These are phyloP conservation scores for Macroventuria anomochaeta DNA, from an alignment of 2,329 filamentous ascomycete genomes.

Conservation along the genomic window DNA sequence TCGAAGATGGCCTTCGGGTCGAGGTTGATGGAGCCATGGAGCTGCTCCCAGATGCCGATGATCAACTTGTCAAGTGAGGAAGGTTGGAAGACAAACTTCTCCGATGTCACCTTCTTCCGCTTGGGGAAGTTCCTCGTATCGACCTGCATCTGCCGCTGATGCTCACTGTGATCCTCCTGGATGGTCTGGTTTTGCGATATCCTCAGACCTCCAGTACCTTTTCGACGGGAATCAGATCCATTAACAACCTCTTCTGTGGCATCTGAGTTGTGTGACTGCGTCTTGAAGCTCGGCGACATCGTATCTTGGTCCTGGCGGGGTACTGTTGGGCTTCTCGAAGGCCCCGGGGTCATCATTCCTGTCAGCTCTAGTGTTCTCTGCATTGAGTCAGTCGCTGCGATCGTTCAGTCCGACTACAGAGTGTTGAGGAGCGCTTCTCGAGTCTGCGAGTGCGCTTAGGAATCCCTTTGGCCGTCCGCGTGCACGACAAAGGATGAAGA, in stretches of 20 bases:
- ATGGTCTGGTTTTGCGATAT: constrained; percentile 35
- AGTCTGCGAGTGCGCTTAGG: too few species aligned
- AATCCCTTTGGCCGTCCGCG: neutral
- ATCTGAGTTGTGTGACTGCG: constrained; percentile 14
- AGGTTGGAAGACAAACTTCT: constrained; percentile 54
- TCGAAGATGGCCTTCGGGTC: constrained; percentile 49
- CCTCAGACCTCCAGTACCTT: constrained; percentile 38
- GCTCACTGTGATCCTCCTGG: constrained; percentile 39
- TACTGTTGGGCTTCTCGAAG: constrained; percentile 30
- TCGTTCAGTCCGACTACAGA: neutral
- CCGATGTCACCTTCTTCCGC: constrained; percentile 39
- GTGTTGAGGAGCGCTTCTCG: neutral
- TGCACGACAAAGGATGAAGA: neutral
- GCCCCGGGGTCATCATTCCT: constrained; percentile 33
- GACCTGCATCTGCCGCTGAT: constrained; percentile 44
- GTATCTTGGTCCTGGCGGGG: constrained; percentile 16
- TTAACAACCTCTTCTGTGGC: constrained; percentile 2
- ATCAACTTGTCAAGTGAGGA: constrained; percentile 58
- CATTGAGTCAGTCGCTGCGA: neutral
- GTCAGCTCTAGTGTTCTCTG: constrained; percentile 37
- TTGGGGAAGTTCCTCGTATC: constrained; percentile 43
- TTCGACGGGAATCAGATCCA: constrained; percentile 22
- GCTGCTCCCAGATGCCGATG: constrained; percentile 58
- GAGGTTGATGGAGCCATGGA: constrained; percentile 53
- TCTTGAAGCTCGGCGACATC: constrained; percentile 8